Conservation (phyloP, 2,329 filamentous ascomycete genomes). For the Paramyrothecium sp. region DNA sequence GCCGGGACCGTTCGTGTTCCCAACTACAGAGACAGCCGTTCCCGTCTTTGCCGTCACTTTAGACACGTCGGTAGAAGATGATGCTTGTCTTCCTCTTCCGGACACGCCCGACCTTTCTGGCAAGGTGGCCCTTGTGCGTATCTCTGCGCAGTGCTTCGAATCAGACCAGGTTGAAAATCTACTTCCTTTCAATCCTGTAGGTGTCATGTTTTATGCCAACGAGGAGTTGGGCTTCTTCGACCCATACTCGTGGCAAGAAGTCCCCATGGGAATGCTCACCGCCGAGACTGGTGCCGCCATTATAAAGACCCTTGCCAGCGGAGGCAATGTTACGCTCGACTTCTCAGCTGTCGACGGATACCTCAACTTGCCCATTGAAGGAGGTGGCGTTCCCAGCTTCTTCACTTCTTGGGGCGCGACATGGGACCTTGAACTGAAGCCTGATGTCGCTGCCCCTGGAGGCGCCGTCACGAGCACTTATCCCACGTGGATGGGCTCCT, state of each 20-base stretch:
- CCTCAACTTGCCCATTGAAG: neutral
- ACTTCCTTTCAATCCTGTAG: neutral
- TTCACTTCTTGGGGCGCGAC: constrained; percentile 1
- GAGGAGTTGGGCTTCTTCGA: neutral
- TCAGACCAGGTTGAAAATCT: neutral
- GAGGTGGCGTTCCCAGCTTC: neutral
- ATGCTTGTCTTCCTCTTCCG: constrained; percentile 7
- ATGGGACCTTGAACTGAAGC: neutral
- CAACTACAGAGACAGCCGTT: neutral
- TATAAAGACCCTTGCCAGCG: neutral
- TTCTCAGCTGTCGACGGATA: neutral
- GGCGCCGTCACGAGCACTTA: neutral
- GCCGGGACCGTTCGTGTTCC: neutral
- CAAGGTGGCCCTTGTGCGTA: neutral
- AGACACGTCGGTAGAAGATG: constrained; percentile 5
- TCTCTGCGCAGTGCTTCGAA: neutral
- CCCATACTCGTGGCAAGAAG: neutral
- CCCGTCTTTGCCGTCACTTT: neutral
- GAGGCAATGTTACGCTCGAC: constrained; percentile 1
- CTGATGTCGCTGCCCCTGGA: neutral
- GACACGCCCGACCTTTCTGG: constrained; percentile 1
- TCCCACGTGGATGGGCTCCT: neutral
- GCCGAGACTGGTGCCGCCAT: neutral
- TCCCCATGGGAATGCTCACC: neutral
- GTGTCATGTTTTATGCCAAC: neutral